These are phyloP conservation scores for Baudoinia panamericana DNA, from an alignment of 495 filamentous ascomycete genomes.

Conservation along the genomic window DNA sequence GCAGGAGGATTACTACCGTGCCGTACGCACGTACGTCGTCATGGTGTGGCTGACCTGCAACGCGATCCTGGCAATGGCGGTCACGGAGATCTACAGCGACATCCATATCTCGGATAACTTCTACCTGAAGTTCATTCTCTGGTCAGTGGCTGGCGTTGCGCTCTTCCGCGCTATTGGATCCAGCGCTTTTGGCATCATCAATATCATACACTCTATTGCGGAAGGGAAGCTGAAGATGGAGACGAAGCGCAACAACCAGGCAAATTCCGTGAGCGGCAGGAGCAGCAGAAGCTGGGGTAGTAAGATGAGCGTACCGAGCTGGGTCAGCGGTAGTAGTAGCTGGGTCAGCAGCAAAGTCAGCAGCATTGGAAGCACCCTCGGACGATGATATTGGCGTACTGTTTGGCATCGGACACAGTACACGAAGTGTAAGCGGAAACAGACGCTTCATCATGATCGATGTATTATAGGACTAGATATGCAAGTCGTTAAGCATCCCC, in stretches of 20 bases:
- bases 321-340: constrained; percentile 25
- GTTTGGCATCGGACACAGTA: too few species aligned
- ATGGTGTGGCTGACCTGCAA: constrained; percentile 92
- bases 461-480: too few species aligned
- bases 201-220: constrained; percentile 67
- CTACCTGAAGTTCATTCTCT: constrained; percentile 87
- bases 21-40: constrained; percentile 97
- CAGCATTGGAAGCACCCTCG: constrained; percentile 24
- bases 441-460: too few species aligned
- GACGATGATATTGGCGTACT: too few species aligned
- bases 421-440: too few species aligned
- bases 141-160: constrained; percentile 77
- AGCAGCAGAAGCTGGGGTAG: constrained; percentile 9
- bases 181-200: constrained; percentile 69
- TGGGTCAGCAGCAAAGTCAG: constrained; percentile 28
- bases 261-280: constrained; percentile 7
- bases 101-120: constrained; percentile 63
- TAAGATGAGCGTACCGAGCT: constrained; percentile 19
- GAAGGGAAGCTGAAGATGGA: constrained; percentile 61
- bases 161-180: constrained; percentile 70
- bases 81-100: constrained; percentile 70
- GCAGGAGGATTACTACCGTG: constrained; percentile 97
- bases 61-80: constrained; percentile 81
- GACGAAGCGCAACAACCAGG: constrained; percentile 17
- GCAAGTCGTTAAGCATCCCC: constrained; percentile 1